Evolutionary conservation across 2,329 filamentous ascomycete genomes (phyloP), one percentile per base, ranked within the genome.

Genomic region (Blumeria graminis): DNA sequence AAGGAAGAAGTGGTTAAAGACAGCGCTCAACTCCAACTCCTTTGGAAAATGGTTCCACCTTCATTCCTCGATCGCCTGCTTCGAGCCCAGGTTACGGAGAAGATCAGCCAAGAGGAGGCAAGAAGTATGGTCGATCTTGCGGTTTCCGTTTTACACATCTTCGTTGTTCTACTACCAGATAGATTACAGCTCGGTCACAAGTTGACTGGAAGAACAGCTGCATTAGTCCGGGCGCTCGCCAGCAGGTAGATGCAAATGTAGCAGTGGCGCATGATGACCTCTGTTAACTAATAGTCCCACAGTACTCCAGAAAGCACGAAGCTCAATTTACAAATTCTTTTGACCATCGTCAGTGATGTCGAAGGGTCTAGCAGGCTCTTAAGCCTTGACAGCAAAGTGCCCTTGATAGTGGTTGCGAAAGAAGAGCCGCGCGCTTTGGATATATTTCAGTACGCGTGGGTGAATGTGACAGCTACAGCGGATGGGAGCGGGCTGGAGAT

Each of bases 51-150:
- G 35, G 71, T 85, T 22, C 74, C 80, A 3, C 69, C 75, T 59
- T 81, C 73, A 58, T 85, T 84, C 61, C 66, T 85, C 2, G 78
- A 81, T 65, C 73, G 80, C 18, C 68, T 85, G 9, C 68, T 85
- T 43, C 71, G 71, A 58, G 77, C 80, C 0, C 74, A 76, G 33
- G 71, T 71, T 3, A 64, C 60, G 59, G 61, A 63, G 13, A 67
- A 66, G 55, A 55, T 65, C 55, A 63, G 58, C n/a, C 63, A 63
- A 55, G 16, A 71, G 22, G 71, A 81, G 59, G 70, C 73, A 11
- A 74, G 70, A 58, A 72, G 78, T 58, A 82, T 84, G 78, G 69
- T 82, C 9, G 75, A 78, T 61, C 69, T 84, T 13, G 78, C 76
- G 3, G 76, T 82, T 3, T 75, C 76, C 34, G 74, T 85, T 11